Evolutionary conservation across 768 basidiomycete genomes (phyloP).

Genomic region (Suillus spraguei): DNA sequence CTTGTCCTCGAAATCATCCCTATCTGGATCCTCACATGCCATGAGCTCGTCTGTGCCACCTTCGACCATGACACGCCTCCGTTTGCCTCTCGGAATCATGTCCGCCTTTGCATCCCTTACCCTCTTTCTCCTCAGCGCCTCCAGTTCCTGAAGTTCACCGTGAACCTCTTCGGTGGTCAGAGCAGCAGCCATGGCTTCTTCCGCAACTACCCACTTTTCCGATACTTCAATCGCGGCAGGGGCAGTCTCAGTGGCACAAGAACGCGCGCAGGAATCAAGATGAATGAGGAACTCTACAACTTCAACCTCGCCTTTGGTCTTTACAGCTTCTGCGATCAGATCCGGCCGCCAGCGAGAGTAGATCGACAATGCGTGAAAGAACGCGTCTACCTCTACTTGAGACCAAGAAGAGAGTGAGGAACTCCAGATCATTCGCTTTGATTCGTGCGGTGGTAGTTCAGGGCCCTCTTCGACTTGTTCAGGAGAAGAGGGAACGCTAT

Average conservation of each 20-base stretch:
- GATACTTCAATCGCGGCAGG: slow-evolving; percentile 38
- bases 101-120: slow-evolving; percentile 11
- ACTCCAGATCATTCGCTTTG: background rate
- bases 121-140: slow-evolving; percentile 8
- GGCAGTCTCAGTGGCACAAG: slow-evolving; percentile 12
- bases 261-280: slow-evolving; percentile 43
- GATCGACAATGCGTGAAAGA: slow-evolving; percentile 69
- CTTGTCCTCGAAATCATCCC: background rate
- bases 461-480: background rate
- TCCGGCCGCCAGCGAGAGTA: slow-evolving; percentile 78
- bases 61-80: slow-evolving; percentile 6
- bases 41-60: slow-evolving; percentile 10
- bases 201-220: slow-evolving; percentile 36
- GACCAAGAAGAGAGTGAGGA: slow-evolving; percentile 51
- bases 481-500: background rate
- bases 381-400: slow-evolving; percentile 61
- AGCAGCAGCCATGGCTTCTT: slow-evolving; percentile 34
- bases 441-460: background rate
- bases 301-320: slow-evolving; percentile 66
- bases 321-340: slow-evolving; percentile 68
- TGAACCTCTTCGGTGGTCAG: slow-evolving; percentile 21
- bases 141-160: background rate
- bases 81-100: slow-evolving; percentile 9
- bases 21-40: background rate
- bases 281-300: slow-evolving; percentile 67